Base-by-base conservation (phyloP, 192 early-diverging fungal genomes). In the Lobulomyces angularis region DNA sequence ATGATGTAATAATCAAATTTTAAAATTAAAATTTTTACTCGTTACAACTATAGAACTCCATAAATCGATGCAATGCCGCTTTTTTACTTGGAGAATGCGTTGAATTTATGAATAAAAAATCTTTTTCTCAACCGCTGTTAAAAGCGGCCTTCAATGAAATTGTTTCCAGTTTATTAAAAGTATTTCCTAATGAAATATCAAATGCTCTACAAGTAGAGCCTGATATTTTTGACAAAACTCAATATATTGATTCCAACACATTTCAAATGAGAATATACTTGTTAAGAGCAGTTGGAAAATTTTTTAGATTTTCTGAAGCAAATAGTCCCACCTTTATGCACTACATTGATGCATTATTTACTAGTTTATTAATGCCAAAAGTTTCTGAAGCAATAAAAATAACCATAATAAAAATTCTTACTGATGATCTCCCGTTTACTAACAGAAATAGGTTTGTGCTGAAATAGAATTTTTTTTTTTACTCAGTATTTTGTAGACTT, bases 271-370 rank as follows among this genome's bases (percentile, higher is more conserved):
- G 64, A n/a, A 48, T 72, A 16, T 28, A 37, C 11, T 20, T 63
- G 11, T 20, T 72, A 5, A 39, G 53, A 12, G 62, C 65, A 3
- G 8, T 67, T 11, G 29, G 46, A 7, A 14, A 24, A 14, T 62
- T 46, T 27, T 45, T 64, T 7, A 7, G 6, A 27, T 19, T 19
- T 9, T 51, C 58, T 2, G 69, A 61, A 23, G 36, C 53, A 1
- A n/a, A 16, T 12, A 29, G 46, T 0, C 8, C 48, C 5, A 14
- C 5, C 18, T 58, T 66, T 35, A 53, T 59, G 28, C 35, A 19
- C 19, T 69, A 69, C 43, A 27, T 73, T 18, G 70, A 69, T 40
- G 24, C 8, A 7, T 39, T 73, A 12, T 50, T 69, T 5, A 6
- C 20, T 3, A 8, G 26, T 6, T 30, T 73, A 5, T 39, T 70